A percentile compares a stretch with the other conserved stretches of the same genome.
Conservation (phyloP, 2,329 filamentous ascomycete genomes). For the Arachnomyces sp. region DNA sequence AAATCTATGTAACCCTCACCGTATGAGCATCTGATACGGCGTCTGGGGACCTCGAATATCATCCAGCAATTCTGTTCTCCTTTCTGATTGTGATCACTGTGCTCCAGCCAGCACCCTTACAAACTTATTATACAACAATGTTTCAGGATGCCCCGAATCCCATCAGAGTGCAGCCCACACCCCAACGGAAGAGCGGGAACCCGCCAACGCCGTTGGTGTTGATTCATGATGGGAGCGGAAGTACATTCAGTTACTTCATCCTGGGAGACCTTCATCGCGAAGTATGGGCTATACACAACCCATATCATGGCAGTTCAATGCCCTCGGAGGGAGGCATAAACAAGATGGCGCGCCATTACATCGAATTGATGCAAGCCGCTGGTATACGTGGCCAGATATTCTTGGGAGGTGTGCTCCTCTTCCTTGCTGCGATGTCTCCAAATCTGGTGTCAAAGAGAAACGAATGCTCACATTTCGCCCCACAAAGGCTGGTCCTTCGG, state of each 20-base stretch:
- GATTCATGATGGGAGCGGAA: slow-evolving; percentile 56
- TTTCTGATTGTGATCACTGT: no score
- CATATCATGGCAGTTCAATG: slow-evolving; percentile 41
- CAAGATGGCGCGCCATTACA: slow-evolving; percentile 50
- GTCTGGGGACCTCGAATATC: no score
- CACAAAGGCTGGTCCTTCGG: slow-evolving; percentile 16
- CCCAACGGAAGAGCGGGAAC: no score
- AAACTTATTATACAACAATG: no score
- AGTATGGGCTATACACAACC: slow-evolving; percentile 51
- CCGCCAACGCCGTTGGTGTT: slow-evolving; percentile 44
- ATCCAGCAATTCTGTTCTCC: no score
- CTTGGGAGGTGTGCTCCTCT: slow-evolving; percentile 12
- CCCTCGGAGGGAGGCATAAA: slow-evolving; percentile 46
- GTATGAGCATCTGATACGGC: no score
- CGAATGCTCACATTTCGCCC: neutral
- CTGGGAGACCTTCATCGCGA: slow-evolving; percentile 43
- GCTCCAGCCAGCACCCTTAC: no score
- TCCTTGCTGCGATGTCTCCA: no score
- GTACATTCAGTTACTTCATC: slow-evolving; percentile 51
- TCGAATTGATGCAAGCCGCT: slow-evolving; percentile 34
- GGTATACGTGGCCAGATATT: slow-evolving; percentile 6
- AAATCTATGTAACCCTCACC: no score
- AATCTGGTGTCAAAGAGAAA: no score
- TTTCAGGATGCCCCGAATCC: no score
- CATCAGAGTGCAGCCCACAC: no score